These are phyloP conservation scores for Scutellaria baicalensis DNA, from an alignment of 257 asterid genomes.

Conservation along the genomic window DNA sequence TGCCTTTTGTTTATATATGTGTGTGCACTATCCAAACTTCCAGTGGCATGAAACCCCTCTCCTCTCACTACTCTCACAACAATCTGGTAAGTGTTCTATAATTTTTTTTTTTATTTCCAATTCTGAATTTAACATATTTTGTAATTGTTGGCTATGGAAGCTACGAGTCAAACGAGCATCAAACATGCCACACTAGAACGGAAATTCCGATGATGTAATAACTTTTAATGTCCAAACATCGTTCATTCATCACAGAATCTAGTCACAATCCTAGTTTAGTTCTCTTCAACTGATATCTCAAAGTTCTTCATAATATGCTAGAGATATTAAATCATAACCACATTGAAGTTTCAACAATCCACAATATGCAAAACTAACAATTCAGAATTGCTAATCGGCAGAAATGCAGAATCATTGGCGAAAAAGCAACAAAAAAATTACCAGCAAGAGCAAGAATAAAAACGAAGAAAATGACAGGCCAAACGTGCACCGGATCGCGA, in stretches of 20 bases:
- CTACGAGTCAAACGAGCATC: not conserved
- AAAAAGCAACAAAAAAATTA: conserved; percentile 15
- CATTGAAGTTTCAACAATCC: not conserved
- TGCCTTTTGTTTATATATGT: no score
- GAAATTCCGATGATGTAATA: not conserved
- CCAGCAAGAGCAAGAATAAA: conserved; percentile 66
- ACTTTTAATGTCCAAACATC: not conserved
- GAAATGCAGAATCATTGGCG: not conserved
- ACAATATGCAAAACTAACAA: not conserved
- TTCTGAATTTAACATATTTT: no score
- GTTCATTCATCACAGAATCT: not conserved
- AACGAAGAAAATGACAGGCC: conserved; percentile 65
- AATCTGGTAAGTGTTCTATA: no score
- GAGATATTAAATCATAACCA: not conserved
- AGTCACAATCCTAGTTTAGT: not conserved
- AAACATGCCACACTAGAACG: not conserved
- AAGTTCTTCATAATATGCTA: not conserved
- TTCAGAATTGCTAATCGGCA: not conserved
- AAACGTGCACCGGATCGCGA: conserved; percentile 77
- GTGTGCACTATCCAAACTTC: no score
- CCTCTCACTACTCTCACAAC: no score
- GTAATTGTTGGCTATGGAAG: no score
- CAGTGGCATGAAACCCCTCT: no score
- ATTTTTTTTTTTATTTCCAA: no score
- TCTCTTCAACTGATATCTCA: not conserved